Evolutionary conservation across 768 basidiomycete genomes (phyloP).

Genomic region (Trametes cingulata): DNA sequence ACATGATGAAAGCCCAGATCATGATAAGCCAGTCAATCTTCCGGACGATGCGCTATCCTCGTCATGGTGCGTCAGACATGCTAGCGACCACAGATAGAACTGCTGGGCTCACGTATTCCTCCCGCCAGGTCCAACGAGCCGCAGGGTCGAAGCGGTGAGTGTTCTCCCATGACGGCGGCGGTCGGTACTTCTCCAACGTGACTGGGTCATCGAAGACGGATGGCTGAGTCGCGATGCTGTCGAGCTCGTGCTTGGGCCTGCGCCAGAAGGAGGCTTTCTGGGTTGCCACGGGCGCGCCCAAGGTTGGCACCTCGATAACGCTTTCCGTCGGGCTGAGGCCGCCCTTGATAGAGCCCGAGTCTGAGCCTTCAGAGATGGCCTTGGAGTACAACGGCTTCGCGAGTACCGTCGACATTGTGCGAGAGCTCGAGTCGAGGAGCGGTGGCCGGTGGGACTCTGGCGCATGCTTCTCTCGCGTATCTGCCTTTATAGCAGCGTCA

Average conservation of each 20-base stretch:
- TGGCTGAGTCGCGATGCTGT: slow-evolving; percentile 58
- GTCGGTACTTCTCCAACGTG: slow-evolving; percentile 51
- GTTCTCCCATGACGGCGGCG: slow-evolving; percentile 58
- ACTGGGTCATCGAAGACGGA: slow-evolving; percentile 63
- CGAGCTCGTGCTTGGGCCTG: slow-evolving; percentile 39
- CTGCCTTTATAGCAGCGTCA: slow-evolving; percentile 11
- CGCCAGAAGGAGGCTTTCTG: slow-evolving; percentile 33
- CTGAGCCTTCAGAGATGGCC: slow-evolving; percentile 7
- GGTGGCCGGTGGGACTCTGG: slow-evolving; percentile 9
- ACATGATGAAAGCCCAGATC: slow-evolving; percentile 64
- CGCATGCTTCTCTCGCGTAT: slow-evolving; percentile 1
- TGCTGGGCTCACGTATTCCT: slow-evolving; percentile 51
- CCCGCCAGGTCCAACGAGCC: slow-evolving; percentile 72
- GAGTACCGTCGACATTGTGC: slow-evolving; percentile 25
- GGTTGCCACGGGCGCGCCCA: slow-evolving; percentile 31
- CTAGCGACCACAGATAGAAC: too few species aligned
- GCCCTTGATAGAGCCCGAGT: slow-evolving; percentile 20
- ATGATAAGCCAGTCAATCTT: slow-evolving; percentile 63
- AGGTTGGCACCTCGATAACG: slow-evolving; percentile 19
- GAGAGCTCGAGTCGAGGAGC: slow-evolving; percentile 4
- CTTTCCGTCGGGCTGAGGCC: slow-evolving; percentile 22
- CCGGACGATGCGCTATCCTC: slow-evolving; percentile 51
- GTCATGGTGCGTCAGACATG: too few species aligned
- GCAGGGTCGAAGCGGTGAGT: slow-evolving; percentile 61
- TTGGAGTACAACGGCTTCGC: slow-evolving; percentile 10